Evolutionary conservation across 441 rosid species (phyloP).

Genomic region (Croton laevigatus): DNA sequence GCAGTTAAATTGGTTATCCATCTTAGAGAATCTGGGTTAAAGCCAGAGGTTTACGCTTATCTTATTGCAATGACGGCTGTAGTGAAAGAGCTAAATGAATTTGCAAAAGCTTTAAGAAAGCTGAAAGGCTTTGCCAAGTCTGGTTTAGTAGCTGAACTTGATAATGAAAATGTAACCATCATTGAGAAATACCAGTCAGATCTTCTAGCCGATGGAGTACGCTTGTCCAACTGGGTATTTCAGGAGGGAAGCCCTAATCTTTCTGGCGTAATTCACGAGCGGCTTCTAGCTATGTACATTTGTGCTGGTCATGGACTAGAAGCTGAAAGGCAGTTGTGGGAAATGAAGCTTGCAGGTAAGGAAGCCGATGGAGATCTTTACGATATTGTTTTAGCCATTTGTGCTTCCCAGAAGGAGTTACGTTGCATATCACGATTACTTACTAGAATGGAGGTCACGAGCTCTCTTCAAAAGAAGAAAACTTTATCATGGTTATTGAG

Average conservation of each 20-base stretch:
- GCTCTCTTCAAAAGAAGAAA: slow-evolving; percentile 51
- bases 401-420: slow-evolving; percentile 74
- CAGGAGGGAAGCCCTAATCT: slow-evolving; percentile 59
- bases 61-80: slow-evolving; percentile 90
- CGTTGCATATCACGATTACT: slow-evolving; percentile 58
- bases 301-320: slow-evolving; percentile 79
- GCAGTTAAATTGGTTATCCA: slow-evolving; percentile 64
- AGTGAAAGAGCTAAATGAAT: slow-evolving; percentile 81
- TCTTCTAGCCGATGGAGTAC: slow-evolving; percentile 58
- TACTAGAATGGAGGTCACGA: slow-evolving; percentile 48
- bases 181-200: slow-evolving; percentile 65
- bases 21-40: slow-evolving; percentile 65
- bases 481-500: slow-evolving; percentile 74
- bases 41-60: slow-evolving; percentile 80
- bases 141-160: slow-evolving; percentile 58
- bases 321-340: slow-evolving; percentile 86
- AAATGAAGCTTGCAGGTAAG: slow-evolving; percentile 78
- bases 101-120: slow-evolving; percentile 67
- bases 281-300: slow-evolving; percentile 83
- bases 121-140: slow-evolving; percentile 58
- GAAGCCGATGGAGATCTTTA: slow-evolving; percentile 78
- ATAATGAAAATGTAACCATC: slow-evolving; percentile 43
- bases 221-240: slow-evolving; percentile 63
- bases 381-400: slow-evolving; percentile 79
- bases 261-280: slow-evolving; percentile 64